Percentiles rank a stretch among this genome's conserved stretches.
These are phyloP conservation scores for Phytophthora hybrid DNA, from an alignment of 352 stramenopile species.

Conservation along the genomic window DNA sequence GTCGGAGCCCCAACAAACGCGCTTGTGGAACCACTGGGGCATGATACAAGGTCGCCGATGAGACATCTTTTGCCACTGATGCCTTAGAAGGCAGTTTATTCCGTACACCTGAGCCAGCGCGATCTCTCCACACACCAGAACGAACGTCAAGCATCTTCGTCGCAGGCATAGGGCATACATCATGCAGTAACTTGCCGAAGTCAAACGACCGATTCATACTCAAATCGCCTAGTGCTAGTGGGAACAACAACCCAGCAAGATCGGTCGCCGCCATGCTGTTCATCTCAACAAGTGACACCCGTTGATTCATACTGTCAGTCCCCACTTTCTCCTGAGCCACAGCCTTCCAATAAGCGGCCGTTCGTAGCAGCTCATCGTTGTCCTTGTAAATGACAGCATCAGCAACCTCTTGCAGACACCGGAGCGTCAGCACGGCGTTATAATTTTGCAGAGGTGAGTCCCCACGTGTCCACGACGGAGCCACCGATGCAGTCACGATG, in stretches of 20 bases:
- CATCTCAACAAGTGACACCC: constrained; percentile 65
- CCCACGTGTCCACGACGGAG: constrained; percentile 64
- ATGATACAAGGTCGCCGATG: constrained; percentile 34
- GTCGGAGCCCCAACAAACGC: constrained; percentile 24
- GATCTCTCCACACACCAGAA: constrained; percentile 45
- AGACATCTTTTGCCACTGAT: constrained; percentile 12
- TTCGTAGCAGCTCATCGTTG: constrained; percentile 83
- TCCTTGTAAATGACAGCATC: constrained; percentile 89
- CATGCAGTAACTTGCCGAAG: constrained; percentile 63
- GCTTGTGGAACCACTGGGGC: constrained; percentile 30
- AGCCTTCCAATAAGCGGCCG: constrained; percentile 65
- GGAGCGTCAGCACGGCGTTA: constrained; percentile 81
- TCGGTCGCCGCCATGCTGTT: constrained; percentile 67
- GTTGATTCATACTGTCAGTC: constrained; percentile 12
- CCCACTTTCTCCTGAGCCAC: constrained; percentile 6
- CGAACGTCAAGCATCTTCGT: constrained; percentile 78
- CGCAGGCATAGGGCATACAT: constrained; percentile 64
- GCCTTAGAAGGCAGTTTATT: constrained; percentile 19
- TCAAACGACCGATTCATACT: constrained; percentile 49
- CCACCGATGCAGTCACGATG: constrained; percentile 71
- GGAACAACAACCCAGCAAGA: constrained; percentile 71
- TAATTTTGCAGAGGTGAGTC: constrained; percentile 90
- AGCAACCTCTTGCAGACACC: constrained; percentile 69
- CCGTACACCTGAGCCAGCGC: constrained; percentile 3
- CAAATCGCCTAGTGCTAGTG: constrained; percentile 18